Base-by-base conservation (phyloP, 1,139 yeast species). In the Candida tetrigidarum region DNA sequence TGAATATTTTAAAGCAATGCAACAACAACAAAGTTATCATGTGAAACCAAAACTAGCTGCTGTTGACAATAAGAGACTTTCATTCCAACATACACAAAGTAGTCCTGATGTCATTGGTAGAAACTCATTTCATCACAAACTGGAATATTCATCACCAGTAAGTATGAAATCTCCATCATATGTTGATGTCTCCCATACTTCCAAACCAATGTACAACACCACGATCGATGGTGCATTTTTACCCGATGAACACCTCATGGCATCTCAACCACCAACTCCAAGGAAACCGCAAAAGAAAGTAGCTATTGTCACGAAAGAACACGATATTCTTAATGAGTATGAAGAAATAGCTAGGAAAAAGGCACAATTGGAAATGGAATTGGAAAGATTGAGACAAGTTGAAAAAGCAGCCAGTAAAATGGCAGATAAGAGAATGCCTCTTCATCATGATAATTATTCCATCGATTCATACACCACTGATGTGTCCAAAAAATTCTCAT, bases 351-450 rank as follows among this genome's bases (percentile, higher is more conserved):
- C 64, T 6, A 55, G 57, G 34, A 71, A 69, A 50, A 61, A 71
- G 46, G 71, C 67, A 19, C 74, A 69, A 49, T 63, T 74, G 40
- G 78, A 74, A 51, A 49, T 65, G 53, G 78, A 72, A 50, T 58
- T 73, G 37, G 66, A 66, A 43, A 69, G 66, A 35, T 61, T 74
- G 50, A 71, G 64, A 46, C 64, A 67, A 41, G 57, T 73, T 49
- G 76, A 72, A 51, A 62, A 59, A 29, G 28, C 16, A n/a, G 37
- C 50, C n/a, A 34, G 25, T 15, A 39, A 37, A 11, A 15, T 43
- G 16, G 40, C 39, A 15, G 14, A 19, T 11, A 32, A 25, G 16
- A 46, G 32, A 23, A 40, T 38, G 19, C 45, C 45, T 11, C 28
- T 20, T n/a, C 37, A 33, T 6, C 40, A 40, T 6, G 46, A 47